Conservation (phyloP, 176 grass and related monocot genomes). For the Microstegium vimineum region DNA sequence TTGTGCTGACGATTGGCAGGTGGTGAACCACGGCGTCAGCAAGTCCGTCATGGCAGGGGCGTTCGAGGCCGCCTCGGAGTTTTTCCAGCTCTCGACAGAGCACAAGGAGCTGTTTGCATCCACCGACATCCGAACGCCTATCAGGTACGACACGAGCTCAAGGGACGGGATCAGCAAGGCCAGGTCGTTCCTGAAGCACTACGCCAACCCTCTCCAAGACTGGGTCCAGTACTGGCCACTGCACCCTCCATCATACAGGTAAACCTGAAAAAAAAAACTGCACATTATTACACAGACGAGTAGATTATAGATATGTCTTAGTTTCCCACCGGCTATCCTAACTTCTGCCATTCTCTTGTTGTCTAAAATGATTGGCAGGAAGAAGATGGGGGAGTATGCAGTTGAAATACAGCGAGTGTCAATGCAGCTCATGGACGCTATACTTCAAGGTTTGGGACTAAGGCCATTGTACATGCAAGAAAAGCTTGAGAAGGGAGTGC, state of each 20-base stretch:
- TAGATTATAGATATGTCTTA: too few species aligned
- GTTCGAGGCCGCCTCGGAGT: slow-evolving; percentile 45
- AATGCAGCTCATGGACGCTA: slow-evolving; percentile 45
- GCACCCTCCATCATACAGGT: slow-evolving; percentile 59
- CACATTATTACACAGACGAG: neutral
- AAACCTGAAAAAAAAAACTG: neutral
- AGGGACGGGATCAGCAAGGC: slow-evolving; percentile 32
- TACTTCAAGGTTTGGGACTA: slow-evolving; percentile 60
- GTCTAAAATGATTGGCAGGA: slow-evolving; percentile 12
- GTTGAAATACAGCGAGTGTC: slow-evolving; percentile 43
- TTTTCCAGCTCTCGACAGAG: slow-evolving; percentile 50
- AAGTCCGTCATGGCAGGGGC: slow-evolving; percentile 44
- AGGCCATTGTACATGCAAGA: slow-evolving; percentile 36
- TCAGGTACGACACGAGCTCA: slow-evolving; percentile 60
- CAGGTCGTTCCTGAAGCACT: slow-evolving; percentile 73
- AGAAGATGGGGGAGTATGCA: slow-evolving; percentile 57
- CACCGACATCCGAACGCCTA: slow-evolving; percentile 36
- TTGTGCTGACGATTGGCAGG: slow-evolving; percentile 16
- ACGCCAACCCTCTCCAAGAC: slow-evolving; percentile 54
- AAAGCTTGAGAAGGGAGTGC: slow-evolving; percentile 51
- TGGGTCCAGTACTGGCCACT: slow-evolving; percentile 66
- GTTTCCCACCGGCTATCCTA: neutral
- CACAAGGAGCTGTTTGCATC: slow-evolving; percentile 53
- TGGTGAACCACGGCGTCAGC: slow-evolving; percentile 68
- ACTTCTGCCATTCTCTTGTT: neutral